A percentile compares a stretch with the other conserved stretches of the same genome.
These are phyloP conservation scores for Trichoderma oligosporum DNA, from an alignment of 2,329 filamentous ascomycete species.

Conservation along the genomic window DNA sequence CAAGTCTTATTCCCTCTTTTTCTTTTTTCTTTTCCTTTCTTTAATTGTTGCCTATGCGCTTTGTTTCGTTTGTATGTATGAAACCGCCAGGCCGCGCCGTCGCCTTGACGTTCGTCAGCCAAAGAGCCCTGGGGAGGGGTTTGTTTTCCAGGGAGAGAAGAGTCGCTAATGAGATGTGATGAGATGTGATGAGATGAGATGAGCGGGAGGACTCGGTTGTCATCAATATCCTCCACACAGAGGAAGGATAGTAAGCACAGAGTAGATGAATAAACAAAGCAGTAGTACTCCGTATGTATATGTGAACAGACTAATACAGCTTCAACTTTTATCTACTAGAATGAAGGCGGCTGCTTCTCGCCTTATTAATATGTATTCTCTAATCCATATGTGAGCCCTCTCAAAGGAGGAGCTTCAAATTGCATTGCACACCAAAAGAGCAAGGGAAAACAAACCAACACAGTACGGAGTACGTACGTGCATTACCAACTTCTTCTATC, in stretches of 20 bases:
- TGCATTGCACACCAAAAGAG: neutral
- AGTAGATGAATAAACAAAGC: neutral
- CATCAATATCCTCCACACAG: neutral
- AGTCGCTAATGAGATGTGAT: neutral
- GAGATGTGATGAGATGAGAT: slow-evolving; percentile 8
- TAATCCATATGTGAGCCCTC: neutral
- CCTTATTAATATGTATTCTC: neutral
- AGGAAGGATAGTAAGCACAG: neutral
- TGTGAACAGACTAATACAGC: neutral
- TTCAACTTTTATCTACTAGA: neutral
- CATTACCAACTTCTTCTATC: neutral
- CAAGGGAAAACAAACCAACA: neutral
- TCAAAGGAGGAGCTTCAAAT: neutral
- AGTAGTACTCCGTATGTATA: too few relatives aligned
- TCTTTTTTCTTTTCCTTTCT: too few relatives aligned
- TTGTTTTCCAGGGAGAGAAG: neutral
- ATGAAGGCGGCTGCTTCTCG: neutral
- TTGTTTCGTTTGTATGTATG: neutral
- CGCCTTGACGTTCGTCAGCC: neutral
- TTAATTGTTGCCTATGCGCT: too few relatives aligned
- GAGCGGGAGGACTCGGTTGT: neutral
- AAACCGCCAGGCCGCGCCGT: neutral
- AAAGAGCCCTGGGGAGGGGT: neutral
- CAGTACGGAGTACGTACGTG: too few relatives aligned
- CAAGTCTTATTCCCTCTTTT: too few relatives aligned